Base-by-base conservation (phyloP, 768 basidiomycete genomes). In the Pisolithus sp. region DNA sequence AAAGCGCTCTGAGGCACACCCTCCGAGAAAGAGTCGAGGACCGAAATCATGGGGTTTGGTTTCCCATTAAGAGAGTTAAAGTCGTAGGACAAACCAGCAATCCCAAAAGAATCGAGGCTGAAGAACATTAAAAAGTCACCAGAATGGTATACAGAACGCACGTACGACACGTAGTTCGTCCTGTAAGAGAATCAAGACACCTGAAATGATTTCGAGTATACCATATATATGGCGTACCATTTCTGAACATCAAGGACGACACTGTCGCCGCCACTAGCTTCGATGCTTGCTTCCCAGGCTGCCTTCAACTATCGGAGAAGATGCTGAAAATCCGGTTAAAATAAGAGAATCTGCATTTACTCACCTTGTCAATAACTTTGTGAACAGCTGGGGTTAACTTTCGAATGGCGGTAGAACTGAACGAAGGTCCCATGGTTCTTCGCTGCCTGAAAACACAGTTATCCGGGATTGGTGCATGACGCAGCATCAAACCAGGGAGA, bases 11-110 rank as follows among this genome's bases (percentile, higher is more conserved):
- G 23, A 37, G 23, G 2, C 55, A 52, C 55, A 13, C 52, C 48
- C 5, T 57, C 40, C 3, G 66, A 63, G 47, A 72, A 63, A 0
- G 59, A 50, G 4, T 57, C 59, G 4, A 45, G 43, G n/a, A 26
- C 43, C 28, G 26, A 24, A 24, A 60, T 56, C 10, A 71, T 65
- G 1, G 61, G 37, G 5, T 62, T 48, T 4, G 18, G 43, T 52
- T 71, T 67, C 9, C 75, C 74, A 2, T 69, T 65, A n/a, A 78
- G 63, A 0, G 73, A 59, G 7, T 68, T 68, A 52, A 77, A 77
- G 53, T 76, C 66, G 57, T 76, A 72, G 6, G 73, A 69, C 56
- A 77, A 75, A 0, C 76, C 71, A 1, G 73, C 73, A 44, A 74
- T 69, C 7, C 76, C 74, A 44, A 76, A 68, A 45, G 66, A 68